Evolutionary conservation across 495 filamentous ascomycete genomes (phyloP), one percentile per base, ranked within the genome.

Genomic region (Lineolata rhizophorae): DNA sequence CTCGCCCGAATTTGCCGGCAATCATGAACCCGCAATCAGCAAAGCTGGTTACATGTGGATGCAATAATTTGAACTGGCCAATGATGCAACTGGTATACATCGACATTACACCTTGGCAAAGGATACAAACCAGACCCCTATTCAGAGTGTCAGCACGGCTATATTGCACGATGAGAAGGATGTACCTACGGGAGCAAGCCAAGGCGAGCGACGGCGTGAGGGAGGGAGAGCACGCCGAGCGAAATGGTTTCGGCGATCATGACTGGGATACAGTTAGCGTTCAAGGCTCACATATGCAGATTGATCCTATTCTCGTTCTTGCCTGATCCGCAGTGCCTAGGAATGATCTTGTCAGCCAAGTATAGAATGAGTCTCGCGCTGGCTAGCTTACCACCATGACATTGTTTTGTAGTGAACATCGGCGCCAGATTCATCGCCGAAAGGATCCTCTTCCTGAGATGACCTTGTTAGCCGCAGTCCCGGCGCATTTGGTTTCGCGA

Each of bases 31-130:
- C 72, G 2, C 67, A 76, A 43, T 87, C 76, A 14, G 70, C 69
- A 48, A 83, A 70, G 49, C 70, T 69, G 34, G 67, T 56, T 22
- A 84, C 67, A n/a, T 73, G 56, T 1, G 80, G 80, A 43, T 70
- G 70, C 35, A 55, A 61, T 30, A 70, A 40, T 47, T 82, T 84
- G 47, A 87, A 70, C 49, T 82, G 74, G 14, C 72, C 77, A 39
- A 85, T 65, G 20, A 83, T 63, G 37, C 70, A 78, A 40, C 74
- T 74, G 12, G 75, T 79, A 51, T 84, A 90, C 22, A 71, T 72
- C 25, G 76, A 67, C 8, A 78, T 39, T 14, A 74, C 45, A 12
- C 78, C 78, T 16, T 81, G 47, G 14, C 49, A 44, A 24, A 77
- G 20, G 25, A 72, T 65, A 30, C 71, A 54, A 30, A 78, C 58